Conservation (phyloP, 306 rosid species). For the Acacia crassicarpa region DNA sequence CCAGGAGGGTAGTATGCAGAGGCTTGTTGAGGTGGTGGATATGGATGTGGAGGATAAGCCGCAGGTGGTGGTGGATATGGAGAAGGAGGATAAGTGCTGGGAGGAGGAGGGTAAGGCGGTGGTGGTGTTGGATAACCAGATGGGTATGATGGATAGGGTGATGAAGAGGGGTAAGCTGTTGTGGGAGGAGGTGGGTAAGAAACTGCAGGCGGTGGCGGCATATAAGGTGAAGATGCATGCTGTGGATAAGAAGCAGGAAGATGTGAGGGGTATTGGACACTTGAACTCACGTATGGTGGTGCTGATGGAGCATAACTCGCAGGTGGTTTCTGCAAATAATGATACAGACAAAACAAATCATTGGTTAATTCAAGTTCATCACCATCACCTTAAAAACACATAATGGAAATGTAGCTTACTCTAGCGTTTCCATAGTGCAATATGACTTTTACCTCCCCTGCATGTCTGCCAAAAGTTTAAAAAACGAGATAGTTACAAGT, state of each 20-base stretch:
- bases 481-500: neutral
- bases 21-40: neutral
- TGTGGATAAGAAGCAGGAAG: neutral
- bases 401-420: slow-evolving; percentile 21
- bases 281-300: neutral
- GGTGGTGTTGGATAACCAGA: slow-evolving; percentile 26
- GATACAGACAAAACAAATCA: neutral
- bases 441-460: slow-evolving; percentile 48
- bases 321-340: slow-evolving; percentile 20
- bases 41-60: slow-evolving; percentile 8
- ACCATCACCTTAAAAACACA: slow-evolving; percentile 1
- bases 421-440: slow-evolving; percentile 40
- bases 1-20: slow-evolving; percentile 52
- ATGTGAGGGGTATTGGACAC: neutral
- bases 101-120: slow-evolving; percentile 28
- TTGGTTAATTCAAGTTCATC: neutral
- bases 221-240: neutral
- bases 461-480: slow-evolving; percentile 24
- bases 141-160: neutral
- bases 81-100: slow-evolving; percentile 31
- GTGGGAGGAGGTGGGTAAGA: slow-evolving; percentile 2
- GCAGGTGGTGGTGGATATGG: slow-evolving; percentile 16
- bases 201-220: neutral
- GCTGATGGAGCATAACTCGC: slow-evolving; percentile 25
- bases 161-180: slow-evolving; percentile 4